A percentile compares a stretch with the other conserved stretches of the same genome.
Evolutionary conservation across 2,329 filamentous ascomycete species (phyloP).

Genomic region (Anisogramma anomala): DNA sequence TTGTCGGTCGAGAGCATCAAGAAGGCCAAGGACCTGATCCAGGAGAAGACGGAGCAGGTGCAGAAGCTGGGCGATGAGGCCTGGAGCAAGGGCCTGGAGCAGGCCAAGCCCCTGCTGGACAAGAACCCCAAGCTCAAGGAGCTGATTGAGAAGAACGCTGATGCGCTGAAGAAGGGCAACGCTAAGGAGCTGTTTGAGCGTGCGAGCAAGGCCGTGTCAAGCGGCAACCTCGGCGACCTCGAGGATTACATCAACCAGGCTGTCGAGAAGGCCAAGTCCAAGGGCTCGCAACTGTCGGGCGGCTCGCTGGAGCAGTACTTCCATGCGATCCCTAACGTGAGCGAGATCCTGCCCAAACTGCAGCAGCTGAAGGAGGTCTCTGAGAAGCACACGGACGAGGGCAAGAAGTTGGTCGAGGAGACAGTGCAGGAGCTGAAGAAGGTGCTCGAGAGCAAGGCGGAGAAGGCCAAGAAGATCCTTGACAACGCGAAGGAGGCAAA

Average conservation of each 20-base stretch:
- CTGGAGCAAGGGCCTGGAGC: slow-evolving; percentile 59
- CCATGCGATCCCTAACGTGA: slow-evolving; percentile 52
- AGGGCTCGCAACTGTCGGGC: slow-evolving; percentile 26
- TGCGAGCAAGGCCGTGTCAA: slow-evolving; percentile 48
- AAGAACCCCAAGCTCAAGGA: slow-evolving; percentile 69
- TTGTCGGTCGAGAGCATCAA: slow-evolving; percentile 40
- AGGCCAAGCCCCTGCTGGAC: slow-evolving; percentile 60
- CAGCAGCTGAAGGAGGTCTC: slow-evolving; percentile 53
- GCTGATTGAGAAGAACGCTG: slow-evolving; percentile 58
- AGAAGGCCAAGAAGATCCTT: slow-evolving; percentile 46
- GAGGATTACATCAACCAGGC: slow-evolving; percentile 50
- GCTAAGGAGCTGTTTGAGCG: slow-evolving; percentile 50
- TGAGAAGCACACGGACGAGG: slow-evolving; percentile 57
- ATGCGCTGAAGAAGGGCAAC: slow-evolving; percentile 56
- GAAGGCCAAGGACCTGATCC: slow-evolving; percentile 49
- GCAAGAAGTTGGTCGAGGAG: slow-evolving; percentile 57
- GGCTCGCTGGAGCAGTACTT: slow-evolving; percentile 48
- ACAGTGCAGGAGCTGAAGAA: slow-evolving; percentile 55
- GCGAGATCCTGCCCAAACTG: slow-evolving; percentile 54
- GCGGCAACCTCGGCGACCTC: slow-evolving; percentile 46
- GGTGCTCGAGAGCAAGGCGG: slow-evolving; percentile 48
- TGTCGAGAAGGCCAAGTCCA: slow-evolving; percentile 47
- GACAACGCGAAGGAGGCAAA: slow-evolving; percentile 40
- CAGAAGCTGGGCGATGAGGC: slow-evolving; percentile 58
- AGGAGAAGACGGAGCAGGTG: slow-evolving; percentile 59